These are phyloP conservation scores for Setaria italica DNA, from an alignment of 202 grass and related monocot genomes.

Conservation along the genomic window DNA sequence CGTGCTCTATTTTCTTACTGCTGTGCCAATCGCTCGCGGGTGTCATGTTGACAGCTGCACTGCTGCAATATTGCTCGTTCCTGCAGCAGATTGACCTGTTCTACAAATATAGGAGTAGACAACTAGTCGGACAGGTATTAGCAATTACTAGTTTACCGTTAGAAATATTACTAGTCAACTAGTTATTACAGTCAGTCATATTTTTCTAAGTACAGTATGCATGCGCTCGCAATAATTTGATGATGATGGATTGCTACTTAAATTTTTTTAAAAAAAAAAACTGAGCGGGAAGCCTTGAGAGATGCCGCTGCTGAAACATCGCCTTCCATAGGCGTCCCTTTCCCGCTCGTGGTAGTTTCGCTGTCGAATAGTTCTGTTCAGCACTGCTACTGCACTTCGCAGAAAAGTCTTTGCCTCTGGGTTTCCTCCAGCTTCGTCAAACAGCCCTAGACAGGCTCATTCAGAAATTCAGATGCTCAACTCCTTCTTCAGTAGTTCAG, in stretches of 20 bases:
- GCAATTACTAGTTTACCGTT: not conserved
- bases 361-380: not conserved
- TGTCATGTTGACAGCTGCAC: slow-evolving; percentile 32
- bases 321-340: not conserved
- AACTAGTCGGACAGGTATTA: not conserved
- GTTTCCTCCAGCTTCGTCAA: not conserved
- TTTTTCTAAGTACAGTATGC: not conserved
- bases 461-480: not conserved
- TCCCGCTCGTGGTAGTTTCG: not conserved
- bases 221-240: not conserved
- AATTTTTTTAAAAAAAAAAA: not conserved
- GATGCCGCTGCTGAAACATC: not conserved
- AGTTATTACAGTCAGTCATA: not conserved
- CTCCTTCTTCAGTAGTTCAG: not conserved
- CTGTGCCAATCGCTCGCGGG: slow-evolving; percentile 17
- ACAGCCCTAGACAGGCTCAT: not conserved
- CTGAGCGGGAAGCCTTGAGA: not conserved
- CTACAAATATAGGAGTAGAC: not conserved
- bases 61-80: slow-evolving; percentile 16
- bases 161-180: not conserved
- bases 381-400: not conserved
- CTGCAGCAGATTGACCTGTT: slow-evolving; percentile 28
- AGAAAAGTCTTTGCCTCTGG: not conserved
- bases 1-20: slow-evolving; percentile 48
- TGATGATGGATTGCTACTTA: not conserved